Base-by-base conservation (phyloP, 2,329 filamentous ascomycete species). In the Myriosclerotinia curreyana region DNA sequence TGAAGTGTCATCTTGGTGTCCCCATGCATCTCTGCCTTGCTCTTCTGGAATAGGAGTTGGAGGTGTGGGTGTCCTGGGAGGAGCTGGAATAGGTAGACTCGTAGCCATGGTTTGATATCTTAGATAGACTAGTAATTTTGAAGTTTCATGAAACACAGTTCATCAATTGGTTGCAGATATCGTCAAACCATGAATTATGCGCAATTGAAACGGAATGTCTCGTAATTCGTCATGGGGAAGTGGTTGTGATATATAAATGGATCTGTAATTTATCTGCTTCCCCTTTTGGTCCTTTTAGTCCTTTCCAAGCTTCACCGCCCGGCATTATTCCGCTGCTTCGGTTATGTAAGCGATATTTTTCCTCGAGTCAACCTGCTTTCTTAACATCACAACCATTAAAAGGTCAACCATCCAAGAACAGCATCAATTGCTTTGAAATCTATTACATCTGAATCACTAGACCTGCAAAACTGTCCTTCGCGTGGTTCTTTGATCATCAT, bases 61-160 rank as follows among this genome's bases (percentile, higher is more conserved):
- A 69, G 86, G 86, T 70, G 86, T 87, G 15, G 86, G 86, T 40
- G 86, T 87, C 69, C 84, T 80, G 64, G 86, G 86, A 66, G 84
- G 85, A 50, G 81, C 75, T 64, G 84, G 84, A 67, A 86, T 80
- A 60, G 84, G 82, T 68, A 85, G 79, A 69, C 15, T 79, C 65
- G 84, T 81, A 67, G 84, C 84, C 86, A 88, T 89, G 17, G 64
- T 65, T 46, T 49, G 56, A 54, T 60, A 51, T 65, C 49, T 67
- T 66, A 51, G 65, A 46, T 20, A n/a, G n/a, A n/a, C 11, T 67
- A 31, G 7, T 15, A 48, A 62, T 42, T 36, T 59, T 46, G 22
- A 12, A 22, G 42, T 50, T 38, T 58, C 53, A 63, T 59, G 44
- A 25, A 59, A 63, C 42, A 58, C 51, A 14, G 28, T 49, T 22